These are phyloP conservation scores for Pharnaceum exiguum DNA, from an alignment of 148 eudicot species.

Conservation along the genomic window DNA sequence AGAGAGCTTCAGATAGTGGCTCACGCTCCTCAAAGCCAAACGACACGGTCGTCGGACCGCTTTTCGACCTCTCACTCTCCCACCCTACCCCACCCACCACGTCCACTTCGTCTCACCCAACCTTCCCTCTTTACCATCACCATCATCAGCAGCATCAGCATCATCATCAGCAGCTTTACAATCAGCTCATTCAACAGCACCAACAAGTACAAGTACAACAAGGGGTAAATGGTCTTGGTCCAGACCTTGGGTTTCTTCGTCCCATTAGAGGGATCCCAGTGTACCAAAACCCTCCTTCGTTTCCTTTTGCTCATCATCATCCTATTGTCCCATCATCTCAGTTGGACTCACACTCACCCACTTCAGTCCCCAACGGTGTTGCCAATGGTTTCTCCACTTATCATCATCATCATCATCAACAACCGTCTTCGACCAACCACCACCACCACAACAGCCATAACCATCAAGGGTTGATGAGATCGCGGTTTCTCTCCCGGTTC, in stretches of 20 bases:
- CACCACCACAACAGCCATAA: constrained; percentile 16
- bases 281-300: constrained; percentile 63
- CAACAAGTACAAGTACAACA: constrained; percentile 4
- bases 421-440: constrained; percentile 3
- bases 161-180: constrained; percentile 6
- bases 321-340: not conserved
- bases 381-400: not conserved
- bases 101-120: not conserved
- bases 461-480: constrained; percentile 48
- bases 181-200: constrained; percentile 20
- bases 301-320: constrained; percentile 39
- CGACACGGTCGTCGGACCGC: not conserved
- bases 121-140: constrained; percentile 15
- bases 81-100: constrained; percentile 16
- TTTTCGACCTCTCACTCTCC: constrained; percentile 33
- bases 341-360: constrained; percentile 12
- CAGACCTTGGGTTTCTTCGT: constrained; percentile 43
- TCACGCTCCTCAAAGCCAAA: constrained; percentile 16
- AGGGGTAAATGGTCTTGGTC: constrained; percentile 22
- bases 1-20: constrained; percentile 37
- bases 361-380: not conserved
- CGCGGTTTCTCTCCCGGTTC: constrained; percentile 66
- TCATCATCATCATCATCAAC: constrained; percentile 21
- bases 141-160: constrained; percentile 20
- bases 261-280: constrained; percentile 91